phyloP scores from a whole-genome alignment of 768 basidiomycete genomes.

The Xanthoconium stramineum region DNA sequence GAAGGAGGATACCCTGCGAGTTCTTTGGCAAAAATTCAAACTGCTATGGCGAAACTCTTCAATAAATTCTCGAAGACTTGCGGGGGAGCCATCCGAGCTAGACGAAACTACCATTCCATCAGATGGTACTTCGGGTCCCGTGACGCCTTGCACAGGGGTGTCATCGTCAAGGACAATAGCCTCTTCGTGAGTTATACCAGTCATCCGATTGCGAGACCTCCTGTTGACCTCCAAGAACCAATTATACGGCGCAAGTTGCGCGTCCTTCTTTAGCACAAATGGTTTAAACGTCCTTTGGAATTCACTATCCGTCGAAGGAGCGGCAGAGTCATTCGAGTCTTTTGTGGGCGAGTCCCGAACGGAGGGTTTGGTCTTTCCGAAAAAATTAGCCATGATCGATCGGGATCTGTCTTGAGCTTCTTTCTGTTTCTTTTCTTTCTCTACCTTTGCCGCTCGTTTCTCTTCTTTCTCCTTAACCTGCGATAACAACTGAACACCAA shows the following conservation, averaged over 20 bases:
- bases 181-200: conserved; percentile 33
- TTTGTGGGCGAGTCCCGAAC: conserved; percentile 22
- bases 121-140: conserved; percentile 6
- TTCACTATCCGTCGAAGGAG: conserved; percentile 49
- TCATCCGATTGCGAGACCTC: conserved; percentile 17
- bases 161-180: conserved; percentile 61
- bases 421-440: conserved; percentile 69
- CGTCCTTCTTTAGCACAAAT: conserved; percentile 75
- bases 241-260: conserved; percentile 68
- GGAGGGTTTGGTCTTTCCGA: conserved; percentile 56
- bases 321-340: conserved; percentile 24
- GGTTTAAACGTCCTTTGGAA: conserved; percentile 77
- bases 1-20: conserved; percentile 19
- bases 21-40: conserved; percentile 19
- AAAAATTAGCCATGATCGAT: conserved; percentile 75
- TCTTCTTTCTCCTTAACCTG: conserved; percentile 70
- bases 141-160: conserved; percentile 9
- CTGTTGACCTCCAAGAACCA: conserved; percentile 49
- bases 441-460: conserved; percentile 63
- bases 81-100: neutral
- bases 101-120: neutral
- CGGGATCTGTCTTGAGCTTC: conserved; percentile 71
- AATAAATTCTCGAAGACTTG: conserved; percentile 15
- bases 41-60: conserved; percentile 31
- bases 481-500: neutral